Evolutionary conservation across 257 asterid genomes (phyloP).

Genomic region (Jacaranda mimosifolia): DNA sequence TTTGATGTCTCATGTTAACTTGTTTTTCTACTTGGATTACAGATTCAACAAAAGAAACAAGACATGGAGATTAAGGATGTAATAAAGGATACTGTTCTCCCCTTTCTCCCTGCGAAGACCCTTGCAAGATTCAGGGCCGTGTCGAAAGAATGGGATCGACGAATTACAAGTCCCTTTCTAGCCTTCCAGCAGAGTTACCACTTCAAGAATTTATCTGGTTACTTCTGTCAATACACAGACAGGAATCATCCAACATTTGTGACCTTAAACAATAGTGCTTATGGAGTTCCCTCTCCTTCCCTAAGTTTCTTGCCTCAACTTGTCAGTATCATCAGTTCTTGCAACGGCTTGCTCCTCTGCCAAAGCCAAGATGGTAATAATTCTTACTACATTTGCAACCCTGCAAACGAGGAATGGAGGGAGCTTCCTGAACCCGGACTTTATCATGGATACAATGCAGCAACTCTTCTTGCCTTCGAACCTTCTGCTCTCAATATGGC

Average conservation of each 20-base stretch:
- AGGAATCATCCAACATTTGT: slow-evolving; percentile 6
- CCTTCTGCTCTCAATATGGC: slow-evolving; percentile 45
- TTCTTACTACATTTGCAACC: slow-evolving; percentile 55
- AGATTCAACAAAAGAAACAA: too few relatives aligned
- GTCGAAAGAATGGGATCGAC: slow-evolving; percentile 55
- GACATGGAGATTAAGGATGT: slow-evolving; percentile 32
- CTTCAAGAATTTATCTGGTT: slow-evolving; percentile 54
- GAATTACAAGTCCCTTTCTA: slow-evolving; percentile 52
- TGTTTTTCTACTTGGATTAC: too few relatives aligned
- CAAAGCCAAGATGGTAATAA: not conserved
- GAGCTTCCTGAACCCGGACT: slow-evolving; percentile 43
- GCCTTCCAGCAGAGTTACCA: slow-evolving; percentile 50
- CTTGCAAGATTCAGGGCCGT: slow-evolving; percentile 46
- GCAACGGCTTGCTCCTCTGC: slow-evolving; percentile 56
- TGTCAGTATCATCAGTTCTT: slow-evolving; percentile 39
- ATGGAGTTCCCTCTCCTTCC: slow-evolving; percentile 49
- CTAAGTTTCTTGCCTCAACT: slow-evolving; percentile 41
- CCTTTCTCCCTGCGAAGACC: slow-evolving; percentile 63
- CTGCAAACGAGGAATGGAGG: slow-evolving; percentile 47
- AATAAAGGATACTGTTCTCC: slow-evolving; percentile 46
- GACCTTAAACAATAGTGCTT: slow-evolving; percentile 33
- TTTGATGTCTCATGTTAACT: too few relatives aligned
- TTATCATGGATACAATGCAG: slow-evolving; percentile 41
- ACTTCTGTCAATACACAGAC: slow-evolving; percentile 30
- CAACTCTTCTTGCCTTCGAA: slow-evolving; percentile 55